Base-by-base conservation (phyloP, 148 eudicot genomes). In the Cornus kousa region DNA sequence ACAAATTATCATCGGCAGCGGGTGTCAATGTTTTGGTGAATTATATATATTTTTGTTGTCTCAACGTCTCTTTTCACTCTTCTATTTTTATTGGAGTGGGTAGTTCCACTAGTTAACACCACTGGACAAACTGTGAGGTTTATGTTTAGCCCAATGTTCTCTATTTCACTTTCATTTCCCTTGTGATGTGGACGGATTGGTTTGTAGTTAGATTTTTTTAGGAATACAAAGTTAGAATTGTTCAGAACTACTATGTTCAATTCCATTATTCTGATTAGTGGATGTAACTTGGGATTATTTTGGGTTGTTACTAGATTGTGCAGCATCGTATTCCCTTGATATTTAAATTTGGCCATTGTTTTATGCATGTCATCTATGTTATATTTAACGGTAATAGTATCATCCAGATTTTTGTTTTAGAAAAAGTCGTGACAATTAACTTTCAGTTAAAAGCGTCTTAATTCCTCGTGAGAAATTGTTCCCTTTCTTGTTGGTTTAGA, bases 11-110 rank as follows among this genome's bases (percentile, higher is more conserved):
- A 65, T 19, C 31, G 6, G 33, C 40, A 14, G 17, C 22, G 68
- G 70, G 14, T 39, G 53, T 9, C 50, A 39, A 74, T n/a, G 19
- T 60, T 65, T 68, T 65, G n/a, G 57, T 65, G 77, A 75, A 39
- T 35, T 23, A 40, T 23, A 43, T 64, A 14, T 12, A 2, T 68
- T 68, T 33, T 17, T 68, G 10, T 68, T 68, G 20, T 32, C 8
- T 31, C 33, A 33, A 31, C 70, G 60, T 40, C 28, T 40, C 9
- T 39, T 62, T 62, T 8, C n/a, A 60, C 5, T 6, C 28, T 40
- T 55, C 17, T 43, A 22, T 23, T 59, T 74, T 33, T 37, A 62
- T n/a, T 74, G 5, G 37, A 7, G 37, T 19, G 77, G 48, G 53
- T 68, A 9, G 19, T 62, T 74, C 19, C 68, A 62, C 53, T 40